Conservation (phyloP, 257 asterid species). For the Avicennia marina region DNA sequence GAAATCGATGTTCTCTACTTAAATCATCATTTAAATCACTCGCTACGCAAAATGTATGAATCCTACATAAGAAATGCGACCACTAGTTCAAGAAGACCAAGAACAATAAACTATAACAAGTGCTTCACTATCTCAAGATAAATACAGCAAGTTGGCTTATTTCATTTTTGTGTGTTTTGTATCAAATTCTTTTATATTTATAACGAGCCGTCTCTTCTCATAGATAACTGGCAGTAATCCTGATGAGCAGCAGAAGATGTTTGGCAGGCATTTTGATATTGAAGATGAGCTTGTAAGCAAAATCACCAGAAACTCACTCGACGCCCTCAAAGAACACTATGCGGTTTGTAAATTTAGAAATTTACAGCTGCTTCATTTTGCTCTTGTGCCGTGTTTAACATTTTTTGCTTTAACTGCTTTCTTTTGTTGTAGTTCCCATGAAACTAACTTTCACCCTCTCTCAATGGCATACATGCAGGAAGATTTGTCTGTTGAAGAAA, state of each 20-base stretch:
- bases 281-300: conserved; percentile 98
- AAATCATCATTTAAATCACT: too few relatives aligned
- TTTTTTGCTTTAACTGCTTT: background rate
- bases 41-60: too few relatives aligned
- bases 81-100: too few relatives aligned
- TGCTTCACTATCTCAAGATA: too few relatives aligned
- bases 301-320: conserved; percentile 83
- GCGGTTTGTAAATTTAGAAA: conserved; percentile 36
- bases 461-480: conserved; percentile 39
- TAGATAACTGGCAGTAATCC: conserved; percentile 84
- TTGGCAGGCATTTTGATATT: conserved; percentile 87
- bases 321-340: conserved; percentile 77
- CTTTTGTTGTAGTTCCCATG: too few relatives aligned
- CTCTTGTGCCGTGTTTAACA: background rate
- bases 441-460: background rate
- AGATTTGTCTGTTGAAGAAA: conserved; percentile 68
- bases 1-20: background rate
- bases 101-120: too few relatives aligned
- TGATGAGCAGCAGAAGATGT: conserved; percentile 92
- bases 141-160: too few relatives aligned
- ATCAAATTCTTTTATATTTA: too few relatives aligned
- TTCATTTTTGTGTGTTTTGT: too few relatives aligned
- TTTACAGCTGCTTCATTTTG: background rate
- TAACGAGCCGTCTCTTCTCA: conserved; percentile 10
- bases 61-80: too few relatives aligned